Evolutionary conservation across 1,284 basidiomycete species (phyloP), one percentile per base, ranked within the genome.

Genomic region (Trametes versicolor): DNA sequence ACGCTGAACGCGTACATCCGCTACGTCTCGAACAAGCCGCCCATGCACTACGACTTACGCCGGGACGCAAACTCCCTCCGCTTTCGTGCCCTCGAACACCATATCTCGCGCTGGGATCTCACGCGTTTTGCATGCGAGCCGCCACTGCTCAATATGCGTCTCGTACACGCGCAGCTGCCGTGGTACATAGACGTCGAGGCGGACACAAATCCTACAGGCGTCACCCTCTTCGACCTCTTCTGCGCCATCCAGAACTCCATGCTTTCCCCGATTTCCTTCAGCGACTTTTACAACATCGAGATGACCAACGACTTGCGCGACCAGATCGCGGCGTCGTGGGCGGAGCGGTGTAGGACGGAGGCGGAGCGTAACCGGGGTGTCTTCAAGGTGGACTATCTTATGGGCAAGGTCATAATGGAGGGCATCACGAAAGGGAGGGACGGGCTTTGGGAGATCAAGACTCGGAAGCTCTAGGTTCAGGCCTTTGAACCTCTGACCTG

Each of bases 211-310:
- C 79, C 81, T 1, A 73, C 82, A n/a, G 88, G 86, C 12, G 79
- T 88, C 48, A 88, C 86, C 4, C 74, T 90, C 3, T 76, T 76
- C 49, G 87, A 90, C 58, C 75, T 90, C 34, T 80, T 89, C 62
- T 64, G 68, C 59, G 76, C 76, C 45, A 73, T 84, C 45, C 78
- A 79, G 59, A 53, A 45, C 41, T 65, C 61, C 37, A 74, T 77
- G 74, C 68, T 69, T 68, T 69, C 60, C 19, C 72, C 64, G 58
- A 76, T 78, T 56, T n/a, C 66, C 48, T 62, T 68, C 36, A 71
- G 67, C 41, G 76, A 78, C 67, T 77, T 70, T 48, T 74, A 69
- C 55, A 78, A 78, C 63, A 70, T 67, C 57, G 76, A 76, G 72
- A 73, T 78, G 74, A 68, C 72, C 53, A 64, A 71, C 59, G 65